A percentile compares a stretch with the other conserved stretches of the same genome.
Evolutionary conservation across 352 stramenopile species (phyloP).

Genomic region (Globisporangium canariense): DNA sequence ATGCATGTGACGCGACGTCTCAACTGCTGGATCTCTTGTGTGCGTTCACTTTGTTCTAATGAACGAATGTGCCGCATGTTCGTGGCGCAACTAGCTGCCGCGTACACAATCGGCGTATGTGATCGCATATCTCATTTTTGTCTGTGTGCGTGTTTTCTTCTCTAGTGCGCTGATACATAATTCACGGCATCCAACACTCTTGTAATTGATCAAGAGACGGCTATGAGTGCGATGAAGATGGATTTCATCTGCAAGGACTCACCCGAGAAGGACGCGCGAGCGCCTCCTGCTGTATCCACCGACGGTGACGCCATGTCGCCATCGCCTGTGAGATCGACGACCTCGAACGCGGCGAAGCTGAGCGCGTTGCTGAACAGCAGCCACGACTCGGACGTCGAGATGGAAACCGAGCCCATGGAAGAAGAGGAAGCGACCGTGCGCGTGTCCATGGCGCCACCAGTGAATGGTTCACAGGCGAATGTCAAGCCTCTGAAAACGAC

Average conservation of each 20-base stretch:
- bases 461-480: constrained; percentile 4
- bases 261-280: constrained; percentile 16
- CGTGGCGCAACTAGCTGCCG: neutral
- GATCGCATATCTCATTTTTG: neutral
- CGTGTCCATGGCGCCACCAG: constrained; percentile 21
- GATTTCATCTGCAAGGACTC: constrained; percentile 76
- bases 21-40: neutral
- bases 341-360: constrained; percentile 27
- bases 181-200: neutral
- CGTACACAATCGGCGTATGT: neutral
- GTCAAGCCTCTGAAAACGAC: neutral
- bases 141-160: neutral
- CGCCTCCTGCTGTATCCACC: neutral
- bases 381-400: constrained; percentile 32
- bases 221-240: constrained; percentile 78
- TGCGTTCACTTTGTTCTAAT: no score
- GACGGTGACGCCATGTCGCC: neutral
- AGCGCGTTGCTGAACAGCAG: constrained; percentile 38
- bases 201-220: no score
- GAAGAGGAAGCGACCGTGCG: constrained; percentile 8
- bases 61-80: neutral
- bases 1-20: neutral
- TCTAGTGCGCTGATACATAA: neutral
- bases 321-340: constrained; percentile 12
- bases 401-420: constrained; percentile 18